phyloP scores from a whole-genome alignment of 306 rosid species.

The Cercis canadensis region DNA sequence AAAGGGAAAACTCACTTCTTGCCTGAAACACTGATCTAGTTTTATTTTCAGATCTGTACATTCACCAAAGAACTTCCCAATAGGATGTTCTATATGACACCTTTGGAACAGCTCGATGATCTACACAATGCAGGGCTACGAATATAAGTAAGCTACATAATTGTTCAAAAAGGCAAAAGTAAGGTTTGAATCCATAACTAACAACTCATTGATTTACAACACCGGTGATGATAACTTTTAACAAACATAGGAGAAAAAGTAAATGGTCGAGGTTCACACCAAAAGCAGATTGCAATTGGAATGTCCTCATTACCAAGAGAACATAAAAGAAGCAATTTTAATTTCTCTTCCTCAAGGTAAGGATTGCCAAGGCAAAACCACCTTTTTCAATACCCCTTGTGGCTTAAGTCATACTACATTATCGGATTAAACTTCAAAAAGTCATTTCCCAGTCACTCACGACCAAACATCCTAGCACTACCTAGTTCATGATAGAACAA shows the following conservation, averaged over 20 bases:
- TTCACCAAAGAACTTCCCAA: conserved; percentile 79
- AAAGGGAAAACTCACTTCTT: conserved; percentile 64
- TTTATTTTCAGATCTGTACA: conserved; percentile 90
- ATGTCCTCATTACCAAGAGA: background rate
- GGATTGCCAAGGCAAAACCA: background rate
- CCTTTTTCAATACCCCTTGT: conserved; percentile 5
- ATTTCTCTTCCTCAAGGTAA: conserved; percentile 11
- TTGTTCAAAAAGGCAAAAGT: background rate
- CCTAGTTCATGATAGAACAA: background rate
- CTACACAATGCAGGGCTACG: conserved; percentile 37
- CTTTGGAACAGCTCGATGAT: conserved; percentile 84
- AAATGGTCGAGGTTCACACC: conserved; percentile 7
- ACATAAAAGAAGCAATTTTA: background rate
- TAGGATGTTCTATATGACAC: conserved; percentile 84
- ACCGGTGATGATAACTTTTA: conserved; percentile 20
- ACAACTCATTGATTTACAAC: conserved; percentile 1
- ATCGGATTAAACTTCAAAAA: background rate
- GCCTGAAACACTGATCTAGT: conserved; percentile 90
- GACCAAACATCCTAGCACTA: no score
- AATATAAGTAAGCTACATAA: conserved; percentile 20
- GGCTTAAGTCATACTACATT: no score
- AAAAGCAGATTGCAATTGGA: background rate
- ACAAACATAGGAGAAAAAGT: conserved; percentile 15
- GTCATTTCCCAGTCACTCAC: no score
- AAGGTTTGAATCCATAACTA: background rate